These are phyloP conservation scores for Sarocladium brachiariae DNA, from an alignment of 2,329 filamentous ascomycete species.

Conservation along the genomic window DNA sequence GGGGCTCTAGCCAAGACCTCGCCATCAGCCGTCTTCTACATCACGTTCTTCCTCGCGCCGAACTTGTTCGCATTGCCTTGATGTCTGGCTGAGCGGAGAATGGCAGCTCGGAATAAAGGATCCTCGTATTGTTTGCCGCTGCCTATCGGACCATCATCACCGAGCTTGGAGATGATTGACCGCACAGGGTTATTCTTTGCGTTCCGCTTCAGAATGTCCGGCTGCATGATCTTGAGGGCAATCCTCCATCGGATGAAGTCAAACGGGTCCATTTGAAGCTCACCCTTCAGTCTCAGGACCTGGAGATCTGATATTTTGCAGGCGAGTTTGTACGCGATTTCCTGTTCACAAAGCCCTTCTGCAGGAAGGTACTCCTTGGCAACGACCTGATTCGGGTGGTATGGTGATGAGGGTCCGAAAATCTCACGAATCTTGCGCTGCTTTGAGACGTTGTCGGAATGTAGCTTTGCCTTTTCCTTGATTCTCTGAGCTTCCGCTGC, in stretches of 20 bases:
- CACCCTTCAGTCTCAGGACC: slow-evolving; percentile 16
- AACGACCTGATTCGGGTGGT: slow-evolving; percentile 32
- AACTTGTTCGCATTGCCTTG: slow-evolving; percentile 17
- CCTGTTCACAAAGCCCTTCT: slow-evolving; percentile 25
- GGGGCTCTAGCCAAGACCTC: not conserved
- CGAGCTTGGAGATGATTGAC: slow-evolving; percentile 3
- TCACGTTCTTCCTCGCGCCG: slow-evolving; percentile 10
- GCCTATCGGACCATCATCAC: not conserved
- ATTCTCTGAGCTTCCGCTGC: slow-evolving; percentile 9
- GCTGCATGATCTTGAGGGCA: slow-evolving; percentile 13
- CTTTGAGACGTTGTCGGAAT: slow-evolving; percentile 25
- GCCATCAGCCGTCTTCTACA: not conserved
- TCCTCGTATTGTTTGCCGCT: slow-evolving; percentile 18
- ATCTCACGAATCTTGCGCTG: slow-evolving; percentile 27
- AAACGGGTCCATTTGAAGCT: slow-evolving; percentile 29
- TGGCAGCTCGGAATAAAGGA: slow-evolving; percentile 20
- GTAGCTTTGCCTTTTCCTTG: slow-evolving; percentile 16
- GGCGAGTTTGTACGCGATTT: slow-evolving; percentile 28
- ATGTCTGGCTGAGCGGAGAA: slow-evolving; percentile 20
- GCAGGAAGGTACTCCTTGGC: slow-evolving; percentile 24
- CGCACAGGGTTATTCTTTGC: not conserved
- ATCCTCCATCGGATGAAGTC: slow-evolving; percentile 32
- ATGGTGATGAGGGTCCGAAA: slow-evolving; percentile 20
- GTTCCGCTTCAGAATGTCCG: slow-evolving; percentile 10
- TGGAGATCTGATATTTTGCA: slow-evolving; percentile 26